Conservation (phyloP, 2,329 filamentous ascomycete species). For the Acrocalymma vagum region DNA sequence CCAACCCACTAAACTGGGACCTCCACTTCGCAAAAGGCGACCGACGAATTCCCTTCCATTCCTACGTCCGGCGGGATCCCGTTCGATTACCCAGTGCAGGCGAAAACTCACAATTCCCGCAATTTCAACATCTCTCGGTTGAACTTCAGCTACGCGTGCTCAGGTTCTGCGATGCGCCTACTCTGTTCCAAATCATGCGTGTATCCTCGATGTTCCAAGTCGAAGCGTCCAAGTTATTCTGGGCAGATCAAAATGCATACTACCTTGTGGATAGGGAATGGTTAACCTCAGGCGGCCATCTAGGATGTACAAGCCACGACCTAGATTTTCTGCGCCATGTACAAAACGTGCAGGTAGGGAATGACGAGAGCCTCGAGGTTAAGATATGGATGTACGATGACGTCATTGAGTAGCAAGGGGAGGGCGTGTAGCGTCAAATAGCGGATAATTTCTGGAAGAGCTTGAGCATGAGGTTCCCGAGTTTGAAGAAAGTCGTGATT, state of each 20-base stretch:
- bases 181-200: conserved; percentile 25
- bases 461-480: conserved; percentile 17
- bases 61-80: conserved; percentile 10
- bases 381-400: too few species aligned
- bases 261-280: conserved; percentile 13
- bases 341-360: conserved; percentile 22
- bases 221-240: conserved; percentile 28
- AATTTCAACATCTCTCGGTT: conserved; percentile 11
- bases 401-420: conserved; percentile 13
- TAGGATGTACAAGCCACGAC: conserved; percentile 17
- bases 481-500: conserved; percentile 15
- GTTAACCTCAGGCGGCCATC: conserved; percentile 17
- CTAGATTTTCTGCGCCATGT: conserved; percentile 15
- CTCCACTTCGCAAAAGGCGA: conserved; percentile 5
- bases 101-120: conserved; percentile 5
- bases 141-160: conserved; percentile 24
- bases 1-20: too few species aligned
- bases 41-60: conserved; percentile 4
- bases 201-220: conserved; percentile 15
- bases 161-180: conserved; percentile 15
- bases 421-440: conserved; percentile 3
- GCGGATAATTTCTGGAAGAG: conserved; percentile 15
- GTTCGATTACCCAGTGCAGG: too few species aligned
- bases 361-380: too few species aligned
- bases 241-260: conserved; percentile 15